These are phyloP conservation scores for Nematocida displodere DNA, from an alignment of 371 early-diverging fungal genomes.

Conservation along the genomic window DNA sequence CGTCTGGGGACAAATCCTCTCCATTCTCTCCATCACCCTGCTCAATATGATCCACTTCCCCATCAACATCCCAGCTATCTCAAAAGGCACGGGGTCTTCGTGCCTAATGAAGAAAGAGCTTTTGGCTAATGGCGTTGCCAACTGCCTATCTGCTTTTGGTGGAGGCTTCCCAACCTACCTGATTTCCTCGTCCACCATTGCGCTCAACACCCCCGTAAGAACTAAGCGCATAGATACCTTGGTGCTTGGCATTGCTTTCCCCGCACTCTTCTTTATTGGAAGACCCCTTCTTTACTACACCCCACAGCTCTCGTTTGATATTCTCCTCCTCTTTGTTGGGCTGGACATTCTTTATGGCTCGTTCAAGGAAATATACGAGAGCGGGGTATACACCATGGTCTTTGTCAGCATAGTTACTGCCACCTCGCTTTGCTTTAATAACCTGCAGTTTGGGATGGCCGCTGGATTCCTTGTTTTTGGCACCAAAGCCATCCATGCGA, in stretches of 20 bases:
- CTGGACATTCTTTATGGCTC: conserved; percentile 33
- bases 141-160: not conserved
- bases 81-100: not conserved
- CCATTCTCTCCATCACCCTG: not conserved
- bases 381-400: not conserved
- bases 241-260: not conserved
- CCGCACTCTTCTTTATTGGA: conserved; percentile 3
- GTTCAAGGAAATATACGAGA: not conserved
- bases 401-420: not conserved
- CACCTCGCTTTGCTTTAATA: not conserved
- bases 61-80: conserved; percentile 33
- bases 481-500: not conserved
- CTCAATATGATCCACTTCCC: conserved; percentile 37
- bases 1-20: not conserved
- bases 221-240: conserved; percentile 16
- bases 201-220: conserved; percentile 1
- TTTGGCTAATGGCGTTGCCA: conserved; percentile 17
- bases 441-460: conserved; percentile 27
- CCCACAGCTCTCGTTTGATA: conserved; percentile 26
- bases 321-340: conserved; percentile 43
- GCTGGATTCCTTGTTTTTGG: not conserved
- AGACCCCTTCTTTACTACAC: not conserved
- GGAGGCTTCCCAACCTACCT: conserved; percentile 35
- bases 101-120: conserved; percentile 26
- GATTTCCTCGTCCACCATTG: conserved; percentile 47